A percentile compares a stretch with the other conserved stretches of the same genome.
Conservation (phyloP, 352 stramenopile species). For the Lagenidium sp. region DNA sequence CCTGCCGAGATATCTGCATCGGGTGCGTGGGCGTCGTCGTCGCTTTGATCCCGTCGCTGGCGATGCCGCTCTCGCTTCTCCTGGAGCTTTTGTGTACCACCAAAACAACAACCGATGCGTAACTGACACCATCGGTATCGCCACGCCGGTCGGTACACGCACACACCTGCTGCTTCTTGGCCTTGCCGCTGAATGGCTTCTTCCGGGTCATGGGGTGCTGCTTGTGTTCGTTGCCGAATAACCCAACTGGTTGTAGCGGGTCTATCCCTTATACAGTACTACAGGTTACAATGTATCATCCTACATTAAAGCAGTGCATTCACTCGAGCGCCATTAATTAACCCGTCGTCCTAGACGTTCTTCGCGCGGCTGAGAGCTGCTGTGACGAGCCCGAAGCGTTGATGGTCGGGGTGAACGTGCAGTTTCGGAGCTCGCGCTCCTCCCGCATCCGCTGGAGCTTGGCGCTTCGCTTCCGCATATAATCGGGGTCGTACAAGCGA, state of each 20-base stretch:
- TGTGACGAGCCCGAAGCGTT: too few relatives aligned
- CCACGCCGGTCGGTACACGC: background rate
- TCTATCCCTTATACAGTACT: too few relatives aligned
- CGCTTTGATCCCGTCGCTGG: constrained; percentile 9
- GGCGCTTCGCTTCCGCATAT: constrained; percentile 69
- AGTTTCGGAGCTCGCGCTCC: constrained; percentile 74
- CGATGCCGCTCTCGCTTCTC: constrained; percentile 68
- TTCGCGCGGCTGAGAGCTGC: too few relatives aligned
- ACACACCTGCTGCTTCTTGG: constrained; percentile 79
- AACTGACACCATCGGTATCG: too few relatives aligned
- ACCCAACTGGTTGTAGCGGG: too few relatives aligned
- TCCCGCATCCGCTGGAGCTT: constrained; percentile 65
- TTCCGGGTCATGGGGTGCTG: constrained; percentile 29
- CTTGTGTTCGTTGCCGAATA: too few relatives aligned
- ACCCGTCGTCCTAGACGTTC: too few relatives aligned
- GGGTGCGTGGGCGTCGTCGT: constrained; percentile 12
- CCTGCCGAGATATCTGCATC: too few relatives aligned
- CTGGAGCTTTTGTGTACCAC: constrained; percentile 37
- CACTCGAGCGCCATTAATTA: too few relatives aligned
- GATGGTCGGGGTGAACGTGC: constrained; percentile 67
- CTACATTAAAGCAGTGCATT: too few relatives aligned
- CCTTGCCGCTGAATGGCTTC: constrained; percentile 83
- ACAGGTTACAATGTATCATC: too few relatives aligned
- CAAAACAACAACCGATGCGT: background rate
- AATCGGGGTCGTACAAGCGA: constrained; percentile 79